Evolutionary conservation across 352 stramenopile species (phyloP).

Genomic region (Pythium volutum): DNA sequence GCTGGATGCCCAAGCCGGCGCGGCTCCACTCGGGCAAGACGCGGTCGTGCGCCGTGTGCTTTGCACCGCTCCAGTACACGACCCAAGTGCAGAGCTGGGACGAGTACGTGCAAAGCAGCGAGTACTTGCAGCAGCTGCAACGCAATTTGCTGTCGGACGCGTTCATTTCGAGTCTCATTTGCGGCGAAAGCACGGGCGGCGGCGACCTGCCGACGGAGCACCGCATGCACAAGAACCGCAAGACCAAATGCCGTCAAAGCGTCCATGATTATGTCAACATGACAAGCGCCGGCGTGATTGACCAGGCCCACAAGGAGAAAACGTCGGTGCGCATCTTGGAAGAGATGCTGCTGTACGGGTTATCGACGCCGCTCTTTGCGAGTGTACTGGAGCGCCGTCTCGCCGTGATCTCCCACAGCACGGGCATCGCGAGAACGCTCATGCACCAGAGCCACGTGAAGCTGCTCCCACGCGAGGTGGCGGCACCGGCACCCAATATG

Average conservation of each 20-base stretch:
- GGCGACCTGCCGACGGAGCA: slow-evolving; percentile 82
- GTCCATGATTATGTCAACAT: slow-evolving; percentile 80
- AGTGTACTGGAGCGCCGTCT: slow-evolving; percentile 73
- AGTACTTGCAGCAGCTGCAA: slow-evolving; percentile 71
- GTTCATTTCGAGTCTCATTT: slow-evolving; percentile 80
- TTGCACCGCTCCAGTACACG: slow-evolving; percentile 73
- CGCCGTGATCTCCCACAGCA: slow-evolving; percentile 81
- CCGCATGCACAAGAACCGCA: slow-evolving; percentile 84
- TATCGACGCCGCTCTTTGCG: slow-evolving; percentile 78
- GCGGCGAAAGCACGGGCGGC: slow-evolving; percentile 54
- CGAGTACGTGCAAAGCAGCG: slow-evolving; percentile 78
- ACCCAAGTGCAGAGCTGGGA: slow-evolving; percentile 57
- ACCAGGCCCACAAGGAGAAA: slow-evolving; percentile 70
- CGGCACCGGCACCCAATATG: slow-evolving; percentile 37
- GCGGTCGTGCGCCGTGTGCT: slow-evolving; percentile 73
- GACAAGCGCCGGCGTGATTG: slow-evolving; percentile 75
- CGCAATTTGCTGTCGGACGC: slow-evolving; percentile 70
- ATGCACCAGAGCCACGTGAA: slow-evolving; percentile 49
- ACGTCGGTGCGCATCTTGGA: slow-evolving; percentile 71
- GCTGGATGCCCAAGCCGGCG: slow-evolving; percentile 84
- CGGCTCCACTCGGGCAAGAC: slow-evolving; percentile 78
- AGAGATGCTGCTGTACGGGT: slow-evolving; percentile 71
- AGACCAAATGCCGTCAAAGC: slow-evolving; percentile 77
- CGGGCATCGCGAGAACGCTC: slow-evolving; percentile 50
- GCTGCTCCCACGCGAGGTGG: slow-evolving; percentile 36